These are phyloP conservation scores for Lactarius sp. DNA, from an alignment of 768 basidiomycete species.

Conservation along the genomic window DNA sequence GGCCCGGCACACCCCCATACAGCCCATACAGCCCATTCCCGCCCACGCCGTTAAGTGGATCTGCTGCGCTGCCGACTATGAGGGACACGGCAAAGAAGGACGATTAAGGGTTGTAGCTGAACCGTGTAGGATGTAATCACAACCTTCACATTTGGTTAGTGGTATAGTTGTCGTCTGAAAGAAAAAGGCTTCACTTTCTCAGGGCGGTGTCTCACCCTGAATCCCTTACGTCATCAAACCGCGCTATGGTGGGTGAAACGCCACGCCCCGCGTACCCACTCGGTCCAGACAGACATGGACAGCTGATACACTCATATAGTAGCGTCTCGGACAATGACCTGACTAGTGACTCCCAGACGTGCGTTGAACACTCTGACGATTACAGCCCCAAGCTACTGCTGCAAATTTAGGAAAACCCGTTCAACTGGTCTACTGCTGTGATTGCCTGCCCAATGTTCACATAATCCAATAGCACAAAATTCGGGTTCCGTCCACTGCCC, in stretches of 20 bases:
- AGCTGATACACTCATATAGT: background rate
- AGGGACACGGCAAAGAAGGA: slow-evolving; percentile 8
- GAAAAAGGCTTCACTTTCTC: background rate
- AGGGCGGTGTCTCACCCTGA: background rate
- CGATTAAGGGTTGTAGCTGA: background rate
- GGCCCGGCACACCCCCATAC: slow-evolving; percentile 25
- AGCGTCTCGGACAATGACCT: background rate
- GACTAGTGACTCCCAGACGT: background rate
- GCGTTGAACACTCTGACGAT: too few species aligned
- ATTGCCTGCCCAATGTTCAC: background rate
- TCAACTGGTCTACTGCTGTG: background rate
- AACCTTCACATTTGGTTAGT: background rate
- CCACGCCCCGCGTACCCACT: background rate
- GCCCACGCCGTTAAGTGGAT: slow-evolving; percentile 31
- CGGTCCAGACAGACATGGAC: background rate
- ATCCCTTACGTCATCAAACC: background rate
- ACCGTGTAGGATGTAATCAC: background rate
- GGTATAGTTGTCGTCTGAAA: background rate
- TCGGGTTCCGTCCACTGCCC: background rate
- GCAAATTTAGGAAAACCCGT: background rate
- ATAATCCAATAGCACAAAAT: background rate
- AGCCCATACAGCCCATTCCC: slow-evolving; percentile 34
- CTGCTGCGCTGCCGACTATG: slow-evolving; percentile 3
- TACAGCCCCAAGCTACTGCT: too few species aligned
- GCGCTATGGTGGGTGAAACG: background rate